A percentile compares a stretch with the other conserved stretches of the same genome.
Evolutionary conservation across 2,329 filamentous ascomycete genomes (phyloP).

Genomic region (Daldinia sp.): DNA sequence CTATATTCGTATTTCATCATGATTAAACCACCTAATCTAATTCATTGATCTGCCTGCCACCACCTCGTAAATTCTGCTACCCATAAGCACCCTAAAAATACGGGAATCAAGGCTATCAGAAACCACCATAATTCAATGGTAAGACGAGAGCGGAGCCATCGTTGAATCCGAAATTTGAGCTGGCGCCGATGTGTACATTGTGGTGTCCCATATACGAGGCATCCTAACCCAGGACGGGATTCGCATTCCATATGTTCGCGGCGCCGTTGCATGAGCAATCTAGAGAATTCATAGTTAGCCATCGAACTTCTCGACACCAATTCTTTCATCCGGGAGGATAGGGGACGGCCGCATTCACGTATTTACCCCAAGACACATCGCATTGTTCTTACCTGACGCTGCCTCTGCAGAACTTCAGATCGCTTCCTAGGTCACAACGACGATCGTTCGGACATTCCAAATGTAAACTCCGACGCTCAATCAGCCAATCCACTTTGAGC

Average conservation of each 20-base stretch:
- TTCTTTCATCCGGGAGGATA: not conserved
- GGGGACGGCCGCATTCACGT: not conserved
- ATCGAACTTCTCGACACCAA: not conserved
- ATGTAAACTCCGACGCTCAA: slow-evolving; percentile 71
- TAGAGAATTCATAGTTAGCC: slow-evolving; percentile 46
- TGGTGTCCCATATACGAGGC: slow-evolving; percentile 64
- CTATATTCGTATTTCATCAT: not conserved
- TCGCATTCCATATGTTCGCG: slow-evolving; percentile 73
- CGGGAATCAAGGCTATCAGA: slow-evolving; percentile 57
- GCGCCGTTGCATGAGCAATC: slow-evolving; percentile 69
- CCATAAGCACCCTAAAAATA: slow-evolving; percentile 52
- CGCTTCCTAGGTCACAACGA: slow-evolving; percentile 69
- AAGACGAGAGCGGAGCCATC: slow-evolving; percentile 59
- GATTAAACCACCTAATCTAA: not conserved
- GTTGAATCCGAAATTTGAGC: slow-evolving; percentile 60
- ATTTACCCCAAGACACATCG: not conserved
- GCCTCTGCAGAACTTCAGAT: slow-evolving; percentile 70
- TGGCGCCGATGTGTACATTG: slow-evolving; percentile 60
- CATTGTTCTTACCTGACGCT: slow-evolving; percentile 62
- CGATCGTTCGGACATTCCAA: slow-evolving; percentile 73
- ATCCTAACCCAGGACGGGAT: slow-evolving; percentile 66
- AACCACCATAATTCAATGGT: slow-evolving; percentile 65
- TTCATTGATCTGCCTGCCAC: slow-evolving; percentile 20
- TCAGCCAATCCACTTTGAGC: slow-evolving; percentile 76
- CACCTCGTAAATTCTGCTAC: slow-evolving; percentile 32